phyloP scores from a whole-genome alignment of 2,329 filamentous ascomycete genomes.

The Neonectria faginata region DNA sequence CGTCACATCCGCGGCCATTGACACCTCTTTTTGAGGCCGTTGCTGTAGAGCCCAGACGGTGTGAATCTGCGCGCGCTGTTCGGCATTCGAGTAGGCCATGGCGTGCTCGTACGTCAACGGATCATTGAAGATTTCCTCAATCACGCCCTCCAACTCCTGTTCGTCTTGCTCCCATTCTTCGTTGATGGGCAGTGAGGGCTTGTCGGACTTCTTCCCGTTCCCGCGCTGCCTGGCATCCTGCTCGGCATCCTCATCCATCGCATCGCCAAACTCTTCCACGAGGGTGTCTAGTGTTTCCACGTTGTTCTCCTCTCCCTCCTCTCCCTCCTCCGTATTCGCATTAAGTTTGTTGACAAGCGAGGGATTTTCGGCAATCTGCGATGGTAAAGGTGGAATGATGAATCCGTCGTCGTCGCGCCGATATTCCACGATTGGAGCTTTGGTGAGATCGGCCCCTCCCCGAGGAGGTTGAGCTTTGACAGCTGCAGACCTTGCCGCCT shows the following conservation, averaged over 20 bases:
- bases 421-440: slow-evolving; percentile 51
- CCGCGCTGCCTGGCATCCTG: slow-evolving; percentile 24
- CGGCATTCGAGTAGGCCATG: slow-evolving; percentile 68
- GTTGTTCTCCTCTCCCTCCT: slow-evolving; percentile 37
- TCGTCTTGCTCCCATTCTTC: slow-evolving; percentile 74
- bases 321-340: slow-evolving; percentile 23
- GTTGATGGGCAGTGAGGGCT: slow-evolving; percentile 65
- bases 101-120: slow-evolving; percentile 68
- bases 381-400: slow-evolving; percentile 68
- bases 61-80: slow-evolving; percentile 66
- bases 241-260: slow-evolving; percentile 47
- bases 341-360: slow-evolving; percentile 41
- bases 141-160: slow-evolving; percentile 75
- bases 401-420: slow-evolving; percentile 76
- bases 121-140: slow-evolving; percentile 76
- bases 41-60: slow-evolving; percentile 63
- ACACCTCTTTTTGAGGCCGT: slow-evolving; percentile 61
- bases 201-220: slow-evolving; percentile 44
- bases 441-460: slow-evolving; percentile 51
- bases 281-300: slow-evolving; percentile 55
- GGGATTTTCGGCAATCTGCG: slow-evolving; percentile 51
- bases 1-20: slow-evolving; percentile 74
- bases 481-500: slow-evolving; percentile 5
- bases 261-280: slow-evolving; percentile 59
- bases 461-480: slow-evolving; percentile 33